Conservation (phyloP, 2,329 filamentous ascomycete species). For the Nannizziopsis arthrosporioides region DNA sequence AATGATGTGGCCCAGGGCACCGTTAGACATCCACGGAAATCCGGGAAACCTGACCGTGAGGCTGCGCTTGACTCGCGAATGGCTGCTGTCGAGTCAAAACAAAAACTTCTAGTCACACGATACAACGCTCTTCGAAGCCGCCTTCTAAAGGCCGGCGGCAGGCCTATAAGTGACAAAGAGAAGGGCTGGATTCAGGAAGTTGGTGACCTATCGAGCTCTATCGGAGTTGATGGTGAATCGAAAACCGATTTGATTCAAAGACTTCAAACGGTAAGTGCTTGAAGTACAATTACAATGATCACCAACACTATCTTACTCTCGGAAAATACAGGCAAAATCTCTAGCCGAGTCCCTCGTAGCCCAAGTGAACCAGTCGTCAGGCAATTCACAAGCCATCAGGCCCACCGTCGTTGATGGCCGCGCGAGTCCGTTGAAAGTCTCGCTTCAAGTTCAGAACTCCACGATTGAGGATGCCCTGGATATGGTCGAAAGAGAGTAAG, state of each 20-base stretch:
- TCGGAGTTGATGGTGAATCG: constrained; percentile 22
- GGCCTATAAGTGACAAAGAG: constrained; percentile 38
- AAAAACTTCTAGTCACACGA: constrained; percentile 30
- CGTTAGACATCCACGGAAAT: constrained; percentile 16
- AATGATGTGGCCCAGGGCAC: constrained; percentile 31
- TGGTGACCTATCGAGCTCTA: constrained; percentile 27
- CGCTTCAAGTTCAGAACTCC: constrained; percentile 35
- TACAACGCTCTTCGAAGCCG: constrained; percentile 37
- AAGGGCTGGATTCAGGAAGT: constrained; percentile 37
- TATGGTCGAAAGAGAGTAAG: constrained; percentile 41
- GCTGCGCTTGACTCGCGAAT: constrained; percentile 32
- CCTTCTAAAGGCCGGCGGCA: constrained; percentile 32
- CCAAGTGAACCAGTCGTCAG: constrained; percentile 24
- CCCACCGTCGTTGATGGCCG: constrained; percentile 13
- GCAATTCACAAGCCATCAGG: constrained; percentile 18
- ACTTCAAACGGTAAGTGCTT: constrained; percentile 29
- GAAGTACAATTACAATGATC: background rate
- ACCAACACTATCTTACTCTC: background rate
- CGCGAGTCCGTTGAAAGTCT: constrained; percentile 24
- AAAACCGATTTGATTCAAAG: constrained; percentile 19
- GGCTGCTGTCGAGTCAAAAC: constrained; percentile 29
- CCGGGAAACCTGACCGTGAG: constrained; percentile 24
- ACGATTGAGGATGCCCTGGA: constrained; percentile 39
- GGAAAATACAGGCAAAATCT: constrained; percentile 29
- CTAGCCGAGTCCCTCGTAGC: constrained; percentile 28